A percentile compares a stretch with the other conserved stretches of the same genome.
phyloP scores from a whole-genome alignment of 179 eudicot genomes.

The Sideroxylon spinosum region DNA sequence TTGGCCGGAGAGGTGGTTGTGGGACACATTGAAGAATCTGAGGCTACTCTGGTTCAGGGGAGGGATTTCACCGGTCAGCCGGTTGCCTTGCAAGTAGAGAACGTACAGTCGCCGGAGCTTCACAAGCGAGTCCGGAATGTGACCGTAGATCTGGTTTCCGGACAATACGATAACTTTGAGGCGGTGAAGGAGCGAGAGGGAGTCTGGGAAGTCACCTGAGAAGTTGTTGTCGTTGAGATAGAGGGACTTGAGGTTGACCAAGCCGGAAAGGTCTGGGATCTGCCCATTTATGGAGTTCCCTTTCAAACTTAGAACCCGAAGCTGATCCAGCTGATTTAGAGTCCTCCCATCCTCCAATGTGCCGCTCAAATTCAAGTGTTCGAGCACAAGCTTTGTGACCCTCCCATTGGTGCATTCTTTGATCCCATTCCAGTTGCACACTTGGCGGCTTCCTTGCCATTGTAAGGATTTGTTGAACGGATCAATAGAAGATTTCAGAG shows the following conservation, averaged over 20 bases:
- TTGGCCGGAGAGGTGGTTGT: slow-evolving; percentile 53
- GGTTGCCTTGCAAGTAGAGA: slow-evolving; percentile 53
- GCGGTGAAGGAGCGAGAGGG: slow-evolving; percentile 46
- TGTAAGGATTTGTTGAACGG: slow-evolving; percentile 34
- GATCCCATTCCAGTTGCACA: slow-evolving; percentile 75
- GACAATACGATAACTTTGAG: slow-evolving; percentile 59
- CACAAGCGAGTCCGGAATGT: slow-evolving; percentile 40
- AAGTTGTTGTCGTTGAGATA: slow-evolving; percentile 58
- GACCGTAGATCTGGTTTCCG: slow-evolving; percentile 45
- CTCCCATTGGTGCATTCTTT: slow-evolving; percentile 59
- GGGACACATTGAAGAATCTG: slow-evolving; percentile 56
- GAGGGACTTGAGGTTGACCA: slow-evolving; percentile 54
- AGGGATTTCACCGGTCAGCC: slow-evolving; percentile 53
- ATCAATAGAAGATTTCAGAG: slow-evolving; percentile 47
- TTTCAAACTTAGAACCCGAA: slow-evolving; percentile 66
- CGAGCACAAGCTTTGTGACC: slow-evolving; percentile 72
- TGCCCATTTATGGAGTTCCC: slow-evolving; percentile 62
- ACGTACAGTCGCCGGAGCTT: slow-evolving; percentile 40
- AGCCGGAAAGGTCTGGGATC: slow-evolving; percentile 53
- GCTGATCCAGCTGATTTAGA: slow-evolving; percentile 53
- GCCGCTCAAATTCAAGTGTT: slow-evolving; percentile 48
- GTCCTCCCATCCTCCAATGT: slow-evolving; percentile 31
- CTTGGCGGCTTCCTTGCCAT: slow-evolving; percentile 48
- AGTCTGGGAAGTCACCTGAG: slow-evolving; percentile 53
- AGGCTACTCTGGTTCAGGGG: slow-evolving; percentile 55